Evolutionary conservation across 1,139 yeast species (phyloP), one percentile per base, ranked within the genome.

Genomic region (Hemisphaericaspora xylofermentans): DNA sequence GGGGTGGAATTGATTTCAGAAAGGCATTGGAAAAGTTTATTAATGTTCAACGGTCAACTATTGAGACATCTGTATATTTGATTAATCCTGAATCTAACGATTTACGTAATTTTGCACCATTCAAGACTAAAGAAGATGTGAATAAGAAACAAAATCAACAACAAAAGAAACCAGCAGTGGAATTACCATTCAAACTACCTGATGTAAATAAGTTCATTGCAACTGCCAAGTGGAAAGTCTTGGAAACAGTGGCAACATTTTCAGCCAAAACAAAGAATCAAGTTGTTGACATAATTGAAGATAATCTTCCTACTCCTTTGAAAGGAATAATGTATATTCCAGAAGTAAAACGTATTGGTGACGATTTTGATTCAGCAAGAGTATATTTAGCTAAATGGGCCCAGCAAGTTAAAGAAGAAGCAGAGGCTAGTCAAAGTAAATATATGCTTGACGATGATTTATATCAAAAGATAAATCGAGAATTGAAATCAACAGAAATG

Each of bases 341-440:
- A 0, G 95, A 89, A 52, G 95, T 91, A 4, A 77, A 74, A 51
- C 77, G 74, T 42, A 79, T 91, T 21, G 88, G 94, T 43, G 89
- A 88, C 49, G 98, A 93, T 49, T 93, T 89, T 58, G 98, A 91
- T 55, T 82, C 93, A 37, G 97, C 97, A 0, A 75, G 91, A 40
- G 86, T 89, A 3, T 93, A 89, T 59, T 70, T 93, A 46, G 98
- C 98, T 4, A 89, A 89, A 66, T 93, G 98, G 98, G 98, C 98
- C 0, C 78, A 88, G 54, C 89, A 89, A 31, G 95, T 93, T 19
- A 94, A 93, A 52, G 94, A 89, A 54, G 96, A 93, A 58, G 95
- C 96, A 1, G 94, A 88, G 54, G 78, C 76, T 50, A 78, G 85
- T 36, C 82, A 86, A 45, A 70, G 75, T 35, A 70, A 71, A 51